Evolutionary conservation across 805 yeast species (phyloP).

Genomic region (Ascoidea rubescens): DNA sequence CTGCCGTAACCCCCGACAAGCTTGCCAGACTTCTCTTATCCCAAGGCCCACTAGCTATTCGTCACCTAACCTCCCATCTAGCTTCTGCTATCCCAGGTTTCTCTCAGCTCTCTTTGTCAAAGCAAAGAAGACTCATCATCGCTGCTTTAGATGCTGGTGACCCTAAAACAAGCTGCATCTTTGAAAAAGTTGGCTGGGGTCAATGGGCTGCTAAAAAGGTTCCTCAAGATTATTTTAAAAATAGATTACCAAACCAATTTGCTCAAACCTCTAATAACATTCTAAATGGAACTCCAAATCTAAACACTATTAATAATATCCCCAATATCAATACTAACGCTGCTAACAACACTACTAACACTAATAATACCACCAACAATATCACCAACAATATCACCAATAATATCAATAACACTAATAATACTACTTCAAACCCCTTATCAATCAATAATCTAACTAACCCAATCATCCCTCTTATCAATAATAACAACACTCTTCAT

Average conservation of each 20-base stretch:
- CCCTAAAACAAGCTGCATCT: conserved; percentile 38
- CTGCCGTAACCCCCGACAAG: conserved; percentile 68
- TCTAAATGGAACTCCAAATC: not conserved
- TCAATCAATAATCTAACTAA: not conserved
- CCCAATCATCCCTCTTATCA: not conserved
- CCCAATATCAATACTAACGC: conserved; percentile 8
- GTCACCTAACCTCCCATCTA: conserved; percentile 74
- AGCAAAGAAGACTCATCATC: conserved; percentile 83
- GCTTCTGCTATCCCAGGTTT: conserved; percentile 66
- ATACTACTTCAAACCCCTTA: too few species aligned
- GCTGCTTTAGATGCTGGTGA: conserved; percentile 71
- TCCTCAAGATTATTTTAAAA: conserved; percentile 19
- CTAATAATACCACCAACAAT: conserved; percentile 16
- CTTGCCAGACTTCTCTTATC: conserved; percentile 51
- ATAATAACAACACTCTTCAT: conserved; percentile 1
- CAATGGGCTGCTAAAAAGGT: conserved; percentile 77
- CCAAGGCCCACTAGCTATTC: conserved; percentile 82
- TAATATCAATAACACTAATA: not conserved
- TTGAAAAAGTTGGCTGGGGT: conserved; percentile 97
- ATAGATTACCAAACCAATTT: conserved; percentile 27
- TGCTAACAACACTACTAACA: conserved; percentile 15
- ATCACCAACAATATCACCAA: not conserved
- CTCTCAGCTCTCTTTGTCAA: conserved; percentile 66
- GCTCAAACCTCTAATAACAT: conserved; percentile 1
- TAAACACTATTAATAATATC: not conserved